These are phyloP conservation scores for Guadua angustifolia DNA, from an alignment of 176 grass and related monocot species.

Conservation along the genomic window DNA sequence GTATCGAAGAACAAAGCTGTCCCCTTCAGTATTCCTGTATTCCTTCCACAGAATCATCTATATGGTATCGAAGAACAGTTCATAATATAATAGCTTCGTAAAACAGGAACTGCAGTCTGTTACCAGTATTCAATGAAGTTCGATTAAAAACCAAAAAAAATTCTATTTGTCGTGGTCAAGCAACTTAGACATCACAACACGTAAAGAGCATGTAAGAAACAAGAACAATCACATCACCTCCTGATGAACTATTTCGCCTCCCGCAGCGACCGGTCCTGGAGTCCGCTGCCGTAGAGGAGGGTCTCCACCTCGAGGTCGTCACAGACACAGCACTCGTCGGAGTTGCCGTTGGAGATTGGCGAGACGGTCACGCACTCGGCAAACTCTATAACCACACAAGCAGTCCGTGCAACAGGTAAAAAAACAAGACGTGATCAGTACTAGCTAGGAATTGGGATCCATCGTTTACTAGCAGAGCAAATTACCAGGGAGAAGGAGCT, in stretches of 20 bases:
- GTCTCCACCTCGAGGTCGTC: conserved; percentile 29
- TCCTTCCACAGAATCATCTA: not conserved
- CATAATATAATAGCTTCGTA: not conserved
- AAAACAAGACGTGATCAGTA: not conserved
- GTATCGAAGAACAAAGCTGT: not conserved
- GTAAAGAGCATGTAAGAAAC: not conserved
- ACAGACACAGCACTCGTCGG: conserved; percentile 27
- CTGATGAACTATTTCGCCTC: conserved; percentile 56
- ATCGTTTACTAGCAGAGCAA: not conserved
- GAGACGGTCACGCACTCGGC: conserved; percentile 39
- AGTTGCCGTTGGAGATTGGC: conserved; percentile 22
- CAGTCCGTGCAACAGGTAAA: conserved; percentile 9
- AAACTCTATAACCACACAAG: conserved; percentile 30
- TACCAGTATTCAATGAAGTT: not conserved
- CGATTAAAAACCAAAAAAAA: not conserved
- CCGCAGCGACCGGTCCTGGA: conserved; percentile 37
- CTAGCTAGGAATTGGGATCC: conserved; percentile 12
- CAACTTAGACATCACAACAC: not conserved
- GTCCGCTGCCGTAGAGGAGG: not conserved
- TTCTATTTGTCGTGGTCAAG: not conserved
- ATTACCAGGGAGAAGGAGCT: conserved; percentile 35
- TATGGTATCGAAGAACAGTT: not conserved
- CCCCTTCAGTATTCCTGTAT: not conserved
- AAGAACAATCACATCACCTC: conserved; percentile 45
- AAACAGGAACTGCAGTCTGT: not conserved